phyloP scores from a whole-genome alignment of 768 basidiomycete species.

The Leccinum uliginosum region DNA sequence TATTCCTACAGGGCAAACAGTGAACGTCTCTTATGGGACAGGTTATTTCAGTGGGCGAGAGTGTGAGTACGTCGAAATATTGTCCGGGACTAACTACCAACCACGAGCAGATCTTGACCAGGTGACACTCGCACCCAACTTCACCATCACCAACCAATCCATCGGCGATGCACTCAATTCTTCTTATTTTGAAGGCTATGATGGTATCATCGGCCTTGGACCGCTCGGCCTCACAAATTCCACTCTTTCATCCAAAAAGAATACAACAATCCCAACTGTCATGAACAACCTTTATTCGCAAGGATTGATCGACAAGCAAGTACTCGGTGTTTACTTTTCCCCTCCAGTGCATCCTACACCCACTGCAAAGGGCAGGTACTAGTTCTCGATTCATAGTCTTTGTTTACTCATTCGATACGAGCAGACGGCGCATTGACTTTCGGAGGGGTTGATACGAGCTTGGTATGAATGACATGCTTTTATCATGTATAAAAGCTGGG shows the following conservation, averaged over 20 bases:
- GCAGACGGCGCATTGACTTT: not conserved
- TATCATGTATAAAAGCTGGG: not conserved
- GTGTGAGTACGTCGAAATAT: constrained; percentile 14
- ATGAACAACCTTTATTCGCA: constrained; percentile 20
- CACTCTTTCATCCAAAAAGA: not conserved
- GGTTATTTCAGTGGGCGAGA: constrained; percentile 33
- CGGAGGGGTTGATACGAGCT: not conserved
- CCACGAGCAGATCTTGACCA: constrained; percentile 19
- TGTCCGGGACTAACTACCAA: not conserved
- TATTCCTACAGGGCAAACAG: constrained; percentile 19
- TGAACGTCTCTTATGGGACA: constrained; percentile 11
- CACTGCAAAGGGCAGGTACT: not conserved
- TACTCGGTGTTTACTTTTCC: constrained; percentile 7
- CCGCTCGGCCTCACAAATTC: constrained; percentile 15
- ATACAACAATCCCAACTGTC: constrained; percentile 16
- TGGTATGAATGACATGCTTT: not conserved
- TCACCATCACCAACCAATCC: constrained; percentile 27
- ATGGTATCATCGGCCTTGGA: constrained; percentile 26
- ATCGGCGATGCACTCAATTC: constrained; percentile 24
- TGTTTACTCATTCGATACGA: not conserved
- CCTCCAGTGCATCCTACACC: not conserved
- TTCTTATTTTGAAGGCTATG: constrained; percentile 16
- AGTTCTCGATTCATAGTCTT: not conserved
- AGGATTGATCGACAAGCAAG: constrained; percentile 8
- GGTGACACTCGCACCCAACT: constrained; percentile 19